Conservation (phyloP, 2,329 filamentous ascomycete genomes). For the Huntiella decipiens region DNA sequence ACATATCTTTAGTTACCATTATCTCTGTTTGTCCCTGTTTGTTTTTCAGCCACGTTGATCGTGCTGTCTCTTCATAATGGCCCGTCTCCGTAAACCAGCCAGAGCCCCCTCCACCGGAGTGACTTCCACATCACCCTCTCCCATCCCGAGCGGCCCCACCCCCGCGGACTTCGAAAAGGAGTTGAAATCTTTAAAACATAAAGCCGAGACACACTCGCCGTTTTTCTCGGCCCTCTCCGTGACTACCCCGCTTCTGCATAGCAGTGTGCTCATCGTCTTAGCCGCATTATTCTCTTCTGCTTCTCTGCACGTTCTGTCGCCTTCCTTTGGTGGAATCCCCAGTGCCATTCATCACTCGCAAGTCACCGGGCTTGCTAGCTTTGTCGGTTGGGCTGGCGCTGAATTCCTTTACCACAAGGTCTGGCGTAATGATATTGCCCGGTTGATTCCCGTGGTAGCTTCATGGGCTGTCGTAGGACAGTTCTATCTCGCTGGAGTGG, state of each 20-base stretch:
- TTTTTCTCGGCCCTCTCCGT: conserved; percentile 17
- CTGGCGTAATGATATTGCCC: conserved; percentile 25
- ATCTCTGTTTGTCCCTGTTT: no score
- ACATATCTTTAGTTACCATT: no score
- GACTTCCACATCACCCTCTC: not conserved
- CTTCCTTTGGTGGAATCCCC: conserved; percentile 75
- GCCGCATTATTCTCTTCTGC: conserved; percentile 48
- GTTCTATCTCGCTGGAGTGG: conserved; percentile 48
- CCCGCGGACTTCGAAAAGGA: conserved; percentile 36
- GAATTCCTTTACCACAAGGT: conserved; percentile 31
- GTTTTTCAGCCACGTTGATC: no score
- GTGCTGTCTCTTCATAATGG: not conserved
- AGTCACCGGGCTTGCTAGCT: conserved; percentile 44
- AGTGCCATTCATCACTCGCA: conserved; percentile 52
- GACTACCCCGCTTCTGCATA: conserved; percentile 20
- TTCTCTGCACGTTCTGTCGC: conserved; percentile 60
- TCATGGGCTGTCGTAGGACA: conserved; percentile 58
- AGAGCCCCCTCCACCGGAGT: not conserved
- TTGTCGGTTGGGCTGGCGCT: conserved; percentile 54
- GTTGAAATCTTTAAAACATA: conserved; percentile 30
- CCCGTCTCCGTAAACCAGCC: conserved; percentile 1
- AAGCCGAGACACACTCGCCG: conserved; percentile 21
- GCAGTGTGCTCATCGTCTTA: conserved; percentile 24
- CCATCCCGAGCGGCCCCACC: conserved; percentile 21
- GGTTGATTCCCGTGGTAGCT: conserved; percentile 52